Percentiles rank a stretch among this genome's conserved stretches.
phyloP scores from a whole-genome alignment of 1,139 yeast genomes.

The Hanseniaspora sp. region DNA sequence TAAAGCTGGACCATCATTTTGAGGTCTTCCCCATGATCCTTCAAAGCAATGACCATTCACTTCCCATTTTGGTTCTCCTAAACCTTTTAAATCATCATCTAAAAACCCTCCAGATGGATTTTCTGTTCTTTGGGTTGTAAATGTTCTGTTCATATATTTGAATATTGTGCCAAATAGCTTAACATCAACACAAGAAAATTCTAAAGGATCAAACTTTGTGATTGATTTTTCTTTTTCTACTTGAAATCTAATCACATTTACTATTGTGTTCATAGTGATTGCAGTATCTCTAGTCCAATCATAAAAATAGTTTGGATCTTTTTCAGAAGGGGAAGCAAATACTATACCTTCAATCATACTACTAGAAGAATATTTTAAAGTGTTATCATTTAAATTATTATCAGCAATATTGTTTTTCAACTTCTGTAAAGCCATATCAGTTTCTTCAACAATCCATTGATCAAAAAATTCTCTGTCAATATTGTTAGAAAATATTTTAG shows the following conservation, averaged over 20 bases:
- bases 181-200: slow-evolving; percentile 4
- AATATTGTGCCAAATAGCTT: slow-evolving; percentile 21
- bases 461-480: slow-evolving; percentile 36
- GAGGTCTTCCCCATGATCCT: slow-evolving; percentile 87
- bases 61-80: slow-evolving; percentile 84
- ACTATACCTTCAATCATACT: slow-evolving; percentile 58
- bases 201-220: slow-evolving; percentile 17
- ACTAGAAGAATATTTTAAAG: slow-evolving; percentile 21
- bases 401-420: slow-evolving; percentile 61
- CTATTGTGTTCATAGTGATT: slow-evolving; percentile 57
- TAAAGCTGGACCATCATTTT: slow-evolving; percentile 87
- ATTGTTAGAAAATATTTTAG: slow-evolving; percentile 5
- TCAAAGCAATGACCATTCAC: slow-evolving; percentile 53
- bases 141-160: slow-evolving; percentile 50
- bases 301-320: slow-evolving; percentile 64
- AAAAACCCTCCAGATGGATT: slow-evolving; percentile 61
- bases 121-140: slow-evolving; percentile 48
- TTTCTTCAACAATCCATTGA: slow-evolving; percentile 47
- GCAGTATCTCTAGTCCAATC: slow-evolving; percentile 93
- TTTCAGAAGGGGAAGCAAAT: slow-evolving; percentile 70
- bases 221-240: slow-evolving; percentile 11
- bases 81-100: slow-evolving; percentile 36
- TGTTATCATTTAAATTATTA: slow-evolving; percentile 26
- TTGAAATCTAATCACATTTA: slow-evolving; percentile 22
- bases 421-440: slow-evolving; percentile 39